A percentile compares a stretch with the other conserved stretches of the same genome.
phyloP scores from a whole-genome alignment of 192 early-diverging fungal species.

The Podochytrium sp. region DNA sequence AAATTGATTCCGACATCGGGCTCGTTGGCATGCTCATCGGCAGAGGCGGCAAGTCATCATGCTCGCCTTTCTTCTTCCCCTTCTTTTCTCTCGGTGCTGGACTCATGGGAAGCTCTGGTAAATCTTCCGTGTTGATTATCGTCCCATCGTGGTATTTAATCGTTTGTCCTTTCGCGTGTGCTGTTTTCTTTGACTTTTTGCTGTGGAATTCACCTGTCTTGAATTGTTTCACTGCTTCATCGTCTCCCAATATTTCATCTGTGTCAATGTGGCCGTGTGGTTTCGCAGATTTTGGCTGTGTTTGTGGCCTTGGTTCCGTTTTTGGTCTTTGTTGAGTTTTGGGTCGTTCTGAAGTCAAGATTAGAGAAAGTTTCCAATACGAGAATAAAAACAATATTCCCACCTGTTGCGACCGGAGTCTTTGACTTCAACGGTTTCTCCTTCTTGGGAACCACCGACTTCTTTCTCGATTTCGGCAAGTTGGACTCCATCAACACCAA shows the following conservation, averaged over 20 bases:
- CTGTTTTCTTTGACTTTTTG: background rate
- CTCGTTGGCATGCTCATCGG: conserved; percentile 22
- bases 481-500: background rate
- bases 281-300: background rate
- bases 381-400: too few species aligned
- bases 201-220: conserved; percentile 9
- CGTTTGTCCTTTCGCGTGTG: conserved; percentile 1
- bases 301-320: background rate
- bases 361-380: too few species aligned
- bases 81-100: conserved; percentile 9
- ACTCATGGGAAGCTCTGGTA: conserved; percentile 17
- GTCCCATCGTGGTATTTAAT: conserved; percentile 20
- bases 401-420: too few species aligned
- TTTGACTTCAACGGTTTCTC: background rate
- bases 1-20: conserved; percentile 10
- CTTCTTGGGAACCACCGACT: background rate
- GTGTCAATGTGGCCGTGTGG: too few species aligned
- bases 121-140: background rate
- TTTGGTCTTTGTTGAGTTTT: background rate
- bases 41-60: conserved; percentile 14
- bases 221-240: conserved; percentile 1
- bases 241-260: background rate
- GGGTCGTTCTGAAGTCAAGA: background rate
- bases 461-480: background rate
- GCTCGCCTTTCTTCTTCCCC: background rate